Evolutionary conservation across 306 rosid genomes (phyloP), one percentile per base, ranked within the genome.

Genomic region (Inga laurina): DNA sequence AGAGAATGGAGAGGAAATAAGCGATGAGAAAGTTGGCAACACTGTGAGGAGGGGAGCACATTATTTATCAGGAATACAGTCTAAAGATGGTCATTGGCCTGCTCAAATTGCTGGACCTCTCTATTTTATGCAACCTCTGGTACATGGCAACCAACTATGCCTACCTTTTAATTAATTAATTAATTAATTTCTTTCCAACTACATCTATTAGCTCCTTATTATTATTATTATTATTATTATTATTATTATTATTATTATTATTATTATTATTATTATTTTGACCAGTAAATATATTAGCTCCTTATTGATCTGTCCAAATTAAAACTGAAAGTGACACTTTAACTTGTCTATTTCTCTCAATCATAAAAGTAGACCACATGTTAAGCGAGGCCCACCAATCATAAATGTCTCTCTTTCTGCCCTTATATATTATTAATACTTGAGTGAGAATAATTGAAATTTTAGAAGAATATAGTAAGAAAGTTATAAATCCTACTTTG

Each of bases 41-140:
- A 30, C 91, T 3, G 0, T 94, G 46, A 89, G 56, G 76, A 90
- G 93, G 68, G 87, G 84, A 0, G 89, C 87, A 7, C 82, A 76
- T 66, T 89, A 86, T 80, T 24, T 81, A 11, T 83, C 94, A 1
- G 91, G 92, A 8, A 68, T 92, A 84, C 97, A 94, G 39, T 88
- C 93, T 4, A 83, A 65, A 37, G 89, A 92, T 86, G 98, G 98
- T 56, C 98, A 94, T 71, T 94, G 98, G 98, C 98, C 97, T 19
- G 91, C 97, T 10, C 90, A 91, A 78, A 88, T 87, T 82, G 88
- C 98, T 4, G 97, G 98, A 2, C 91, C 94, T 18, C 84, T 92
- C 81, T 94, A 90, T 81, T 94, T 87, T 73, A 80, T 89, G 39
- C 98, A 95, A 48, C 98, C 97, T 18, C 67, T 94, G 88, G 96